Conservation (phyloP, 2,329 filamentous ascomycete species). For the Penicillium glabrum region DNA sequence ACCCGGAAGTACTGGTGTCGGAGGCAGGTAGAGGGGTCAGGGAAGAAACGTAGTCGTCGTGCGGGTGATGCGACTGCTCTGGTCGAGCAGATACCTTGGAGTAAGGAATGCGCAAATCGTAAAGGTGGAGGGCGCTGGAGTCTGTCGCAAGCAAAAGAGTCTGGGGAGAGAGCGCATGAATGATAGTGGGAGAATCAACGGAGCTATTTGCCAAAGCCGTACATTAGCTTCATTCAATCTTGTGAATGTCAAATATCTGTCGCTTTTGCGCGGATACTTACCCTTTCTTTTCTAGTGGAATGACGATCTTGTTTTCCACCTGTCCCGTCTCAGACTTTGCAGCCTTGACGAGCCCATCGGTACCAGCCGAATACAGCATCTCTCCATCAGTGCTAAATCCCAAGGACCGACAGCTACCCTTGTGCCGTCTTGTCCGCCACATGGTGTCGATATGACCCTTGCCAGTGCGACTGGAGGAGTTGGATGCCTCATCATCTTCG, state of each 20-base stretch:
- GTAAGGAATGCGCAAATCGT: conserved; percentile 70
- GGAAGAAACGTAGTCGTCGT: conserved; percentile 90
- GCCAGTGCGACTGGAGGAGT: conserved; percentile 55
- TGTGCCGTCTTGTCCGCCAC: conserved; percentile 88
- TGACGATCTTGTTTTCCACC: conserved; percentile 77
- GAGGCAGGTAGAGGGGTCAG: conserved; percentile 80
- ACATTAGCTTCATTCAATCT: conserved; percentile 5
- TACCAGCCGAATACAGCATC: conserved; percentile 61
- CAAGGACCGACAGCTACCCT: conserved; percentile 85
- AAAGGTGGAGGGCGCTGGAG: conserved; percentile 82
- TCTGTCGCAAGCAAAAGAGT: conserved; percentile 87
- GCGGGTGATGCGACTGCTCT: conserved; percentile 77
- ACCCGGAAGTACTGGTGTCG: conserved; percentile 78
- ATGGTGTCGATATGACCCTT: conserved; percentile 75
- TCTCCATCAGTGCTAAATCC: conserved; percentile 77
- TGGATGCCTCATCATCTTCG: conserved; percentile 48
- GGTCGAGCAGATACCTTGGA: conserved; percentile 62
- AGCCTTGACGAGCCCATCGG: conserved; percentile 63
- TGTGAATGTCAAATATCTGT: neutral
- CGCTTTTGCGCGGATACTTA: conserved; percentile 22
- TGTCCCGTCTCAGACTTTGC: conserved; percentile 59
- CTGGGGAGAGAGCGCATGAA: conserved; percentile 83
- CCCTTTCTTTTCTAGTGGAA: conserved; percentile 57
- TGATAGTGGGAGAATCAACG: conserved; percentile 73
- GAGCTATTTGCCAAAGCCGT: conserved; percentile 27